Evolutionary conservation across 1,139 yeast species (phyloP).

Genomic region (Kodamaea suecica): DNA sequence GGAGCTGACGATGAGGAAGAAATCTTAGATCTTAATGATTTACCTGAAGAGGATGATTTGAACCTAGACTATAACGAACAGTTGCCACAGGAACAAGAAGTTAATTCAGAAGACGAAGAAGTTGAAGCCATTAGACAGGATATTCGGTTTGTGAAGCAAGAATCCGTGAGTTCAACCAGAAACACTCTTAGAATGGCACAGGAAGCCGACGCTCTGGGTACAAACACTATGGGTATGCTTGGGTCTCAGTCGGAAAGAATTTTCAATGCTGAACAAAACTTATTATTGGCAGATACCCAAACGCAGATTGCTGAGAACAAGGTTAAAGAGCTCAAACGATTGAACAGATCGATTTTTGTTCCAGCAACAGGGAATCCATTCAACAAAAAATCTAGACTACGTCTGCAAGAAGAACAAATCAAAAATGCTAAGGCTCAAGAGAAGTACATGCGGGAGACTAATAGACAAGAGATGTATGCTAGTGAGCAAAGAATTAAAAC

Average conservation of each 20-base stretch:
- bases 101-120: slow-evolving; percentile 72
- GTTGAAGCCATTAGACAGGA: slow-evolving; percentile 86
- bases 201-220: slow-evolving; percentile 88
- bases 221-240: slow-evolving; percentile 85
- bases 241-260: slow-evolving; percentile 90
- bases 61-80: slow-evolving; percentile 40
- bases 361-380: slow-evolving; percentile 85
- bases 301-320: slow-evolving; percentile 80
- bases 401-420: slow-evolving; percentile 71
- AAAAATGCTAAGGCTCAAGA: slow-evolving; percentile 66
- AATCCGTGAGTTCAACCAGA: slow-evolving; percentile 80
- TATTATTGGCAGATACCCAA: slow-evolving; percentile 77
- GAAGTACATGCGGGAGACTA: slow-evolving; percentile 44
- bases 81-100: slow-evolving; percentile 44
- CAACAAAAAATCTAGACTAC: slow-evolving; percentile 72
- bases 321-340: slow-evolving; percentile 73
- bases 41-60: slow-evolving; percentile 34
- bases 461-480: slow-evolving; percentile 43
- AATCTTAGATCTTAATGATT: slow-evolving; percentile 35
- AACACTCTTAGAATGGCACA: slow-evolving; percentile 85
- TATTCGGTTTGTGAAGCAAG: slow-evolving; percentile 81
- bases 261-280: slow-evolving; percentile 72
- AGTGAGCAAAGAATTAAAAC: slow-evolving; percentile 46
- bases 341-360: slow-evolving; percentile 79
- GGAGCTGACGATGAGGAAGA: slow-evolving; percentile 20